Base-by-base conservation (phyloP, 345 rosid genomes). In the Ailanthus altissimus region DNA sequence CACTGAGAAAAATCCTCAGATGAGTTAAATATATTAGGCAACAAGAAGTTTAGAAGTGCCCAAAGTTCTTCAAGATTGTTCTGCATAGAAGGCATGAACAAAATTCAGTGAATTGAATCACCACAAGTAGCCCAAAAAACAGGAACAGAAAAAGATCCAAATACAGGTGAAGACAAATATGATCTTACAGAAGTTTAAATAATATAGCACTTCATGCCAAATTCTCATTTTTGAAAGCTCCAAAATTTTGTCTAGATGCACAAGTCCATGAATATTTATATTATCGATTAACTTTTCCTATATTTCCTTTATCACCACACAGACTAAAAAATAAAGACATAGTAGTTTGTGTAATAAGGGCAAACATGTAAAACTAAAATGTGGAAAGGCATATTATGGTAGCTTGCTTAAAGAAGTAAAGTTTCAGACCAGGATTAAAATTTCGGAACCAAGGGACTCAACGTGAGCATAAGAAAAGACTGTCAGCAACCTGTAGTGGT, bases 1-100 rank as follows among this genome's bases (percentile, higher is more conserved):
- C 98, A 94, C 77, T 94, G 98, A 83, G 97, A 92, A 81, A 94
- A 94, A 81, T 94, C 98, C 77, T 94, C 98, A 14, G 98, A 90
- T 50, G 98, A 90, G 82, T 92, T 94, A 81, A 94, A 94, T 81
- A 94, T 92, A 82, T 92, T 92, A 43, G 98, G 98, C 84, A 94
- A 81, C 84, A 92, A 83, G 87, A 94, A 94, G 84, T 94, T 94
- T 38, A 94, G 97, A 50, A 94, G 86, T 2, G 98, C 98, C 98
- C 98, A 92, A 81, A 94, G 82, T 81, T 94, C 98, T 84, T 94
- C 98, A 26, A 94, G 97, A 80, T 94, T 94, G 85, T 94, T 94
- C 97, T 94, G 78, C 81, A 88, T 20, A 70, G 70, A 75, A 54
- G 60, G 72, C 28, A 71, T 45, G 4, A 77, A 69, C 59, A 72